Percentiles rank a stretch among this genome's conserved stretches.
Conservation (phyloP, 768 basidiomycete genomes). For the Lenzites betulinus region DNA sequence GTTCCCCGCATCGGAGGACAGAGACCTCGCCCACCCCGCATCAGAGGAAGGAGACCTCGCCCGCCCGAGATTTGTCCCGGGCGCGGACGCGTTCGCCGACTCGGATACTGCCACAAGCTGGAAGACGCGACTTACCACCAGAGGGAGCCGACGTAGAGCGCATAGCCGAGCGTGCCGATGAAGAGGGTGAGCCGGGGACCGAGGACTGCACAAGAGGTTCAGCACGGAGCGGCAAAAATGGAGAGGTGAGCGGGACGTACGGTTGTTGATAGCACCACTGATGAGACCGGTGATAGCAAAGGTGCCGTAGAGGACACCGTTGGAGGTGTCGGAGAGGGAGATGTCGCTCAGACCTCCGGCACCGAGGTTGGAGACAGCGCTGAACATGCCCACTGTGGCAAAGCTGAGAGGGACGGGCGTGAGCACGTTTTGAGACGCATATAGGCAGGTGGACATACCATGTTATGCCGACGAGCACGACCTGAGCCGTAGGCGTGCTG, state of each 20-base stretch:
- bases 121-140: conserved; percentile 44
- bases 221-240: not conserved
- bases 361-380: conserved; percentile 40
- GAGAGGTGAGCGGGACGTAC: conserved; percentile 21
- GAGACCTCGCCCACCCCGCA: not conserved
- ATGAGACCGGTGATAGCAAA: conserved; percentile 47
- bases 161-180: conserved; percentile 54
- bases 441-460: conserved; percentile 23
- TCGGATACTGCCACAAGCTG: no score
- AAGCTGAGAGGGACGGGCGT: conserved; percentile 29
- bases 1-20: not conserved
- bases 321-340: conserved; percentile 41
- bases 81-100: no score
- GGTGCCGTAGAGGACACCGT: conserved; percentile 44
- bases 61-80: not conserved
- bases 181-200: conserved; percentile 52
- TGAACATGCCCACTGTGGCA: conserved; percentile 43
- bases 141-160: conserved; percentile 49
- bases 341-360: conserved; percentile 44
- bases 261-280: conserved; percentile 40
- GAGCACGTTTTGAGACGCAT: not conserved
- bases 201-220: conserved; percentile 35
- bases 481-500: conserved; percentile 36
- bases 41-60: not conserved
- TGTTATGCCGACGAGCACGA: conserved; percentile 39